Conservation (phyloP, 306 rosid species). For the Begonia masoniana region DNA sequence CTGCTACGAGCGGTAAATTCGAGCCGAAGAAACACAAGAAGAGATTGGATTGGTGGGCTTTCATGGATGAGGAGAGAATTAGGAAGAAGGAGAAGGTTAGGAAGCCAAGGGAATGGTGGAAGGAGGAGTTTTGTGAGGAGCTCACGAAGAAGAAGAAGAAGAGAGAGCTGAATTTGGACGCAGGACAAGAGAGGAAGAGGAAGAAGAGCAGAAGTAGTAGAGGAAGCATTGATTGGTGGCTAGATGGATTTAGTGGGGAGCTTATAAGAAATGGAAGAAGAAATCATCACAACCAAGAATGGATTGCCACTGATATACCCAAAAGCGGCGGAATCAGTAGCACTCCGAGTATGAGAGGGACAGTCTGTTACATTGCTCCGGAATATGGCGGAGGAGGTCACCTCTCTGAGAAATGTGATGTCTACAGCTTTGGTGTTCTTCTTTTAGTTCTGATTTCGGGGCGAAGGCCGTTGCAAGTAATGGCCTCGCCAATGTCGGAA, state of each 20-base stretch:
- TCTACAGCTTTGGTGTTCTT: constrained; percentile 80
- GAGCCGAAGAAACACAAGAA: constrained; percentile 28
- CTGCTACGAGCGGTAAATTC: constrained; percentile 1
- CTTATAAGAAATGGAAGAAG: constrained; percentile 50
- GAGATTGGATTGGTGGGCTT: constrained; percentile 91
- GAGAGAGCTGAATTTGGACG: constrained; percentile 28
- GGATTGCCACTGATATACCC: constrained; percentile 62
- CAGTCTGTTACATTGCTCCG: constrained; percentile 94
- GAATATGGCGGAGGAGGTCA: constrained; percentile 93
- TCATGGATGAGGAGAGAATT: constrained; percentile 56
- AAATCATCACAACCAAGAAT: constrained; percentile 53
- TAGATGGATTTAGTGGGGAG: constrained; percentile 81
- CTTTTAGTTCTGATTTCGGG: constrained; percentile 73
- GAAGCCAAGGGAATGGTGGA: constrained; percentile 97
- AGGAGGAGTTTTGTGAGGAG: constrained; percentile 96
- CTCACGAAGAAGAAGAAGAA: constrained; percentile 70
- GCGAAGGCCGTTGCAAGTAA: constrained; percentile 83
- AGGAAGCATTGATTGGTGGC: constrained; percentile 96
- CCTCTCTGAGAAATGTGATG: constrained; percentile 86
- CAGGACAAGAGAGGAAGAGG: constrained; percentile 29
- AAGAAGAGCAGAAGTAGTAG: constrained; percentile 53
- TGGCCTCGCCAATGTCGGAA: constrained; percentile 90
- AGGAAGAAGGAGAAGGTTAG: constrained; percentile 47
- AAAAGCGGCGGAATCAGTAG: constrained; percentile 94
- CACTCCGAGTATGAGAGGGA: constrained; percentile 96